Base-by-base conservation (phyloP, 1,284 basidiomycete species). In the Thelephora terrestris region DNA sequence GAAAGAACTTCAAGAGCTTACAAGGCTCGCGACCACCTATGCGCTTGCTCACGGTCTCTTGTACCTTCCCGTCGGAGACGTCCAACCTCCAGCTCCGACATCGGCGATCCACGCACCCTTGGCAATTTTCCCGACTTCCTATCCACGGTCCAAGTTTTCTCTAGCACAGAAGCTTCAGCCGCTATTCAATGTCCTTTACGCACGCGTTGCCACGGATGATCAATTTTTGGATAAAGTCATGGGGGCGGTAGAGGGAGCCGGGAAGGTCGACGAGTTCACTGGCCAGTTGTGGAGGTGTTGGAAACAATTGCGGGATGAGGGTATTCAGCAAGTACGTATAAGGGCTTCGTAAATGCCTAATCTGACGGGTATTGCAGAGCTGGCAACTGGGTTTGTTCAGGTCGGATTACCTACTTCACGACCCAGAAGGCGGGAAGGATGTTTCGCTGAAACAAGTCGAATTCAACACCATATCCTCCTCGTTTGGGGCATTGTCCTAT, bases 381-480 rank as follows among this genome's bases (percentile, higher is more conserved):
- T 43, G 34, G 23, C 87, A 95, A 53, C 75, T 99, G 9, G 93
- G 94, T 10, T 69, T 99, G n/a, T 97, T 97, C 65, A 76, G 96
- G 45, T 95, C 91, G 14, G 95, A 99, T 67, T 99, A 98, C 65
- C 73, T 99, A 37, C 68, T 98, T n/a, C 91, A 99, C 60, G 64
- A 71, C 32, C 64, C 73, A 2, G 57, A 58, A 1, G 48, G 57
- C 4, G 63, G 66, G 21, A 66, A 70, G 6, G 55, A 66, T 0
- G 56, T 80, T 9, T 68, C 71, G 24, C 69, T 99, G 51, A 96
- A 93, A 64, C 95, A 99, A 69, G 95, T 99, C 47, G 96, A 99
- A 64, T 96, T 98, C 68, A 99, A 99, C 64, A 98, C 95, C 5
- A 95, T 98, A 55, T 91, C 93, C 0, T 81, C 86, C 0, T 92